Evolutionary conservation across 805 yeast genomes (phyloP).

Genomic region (Wickerhamiella occidentalis): DNA sequence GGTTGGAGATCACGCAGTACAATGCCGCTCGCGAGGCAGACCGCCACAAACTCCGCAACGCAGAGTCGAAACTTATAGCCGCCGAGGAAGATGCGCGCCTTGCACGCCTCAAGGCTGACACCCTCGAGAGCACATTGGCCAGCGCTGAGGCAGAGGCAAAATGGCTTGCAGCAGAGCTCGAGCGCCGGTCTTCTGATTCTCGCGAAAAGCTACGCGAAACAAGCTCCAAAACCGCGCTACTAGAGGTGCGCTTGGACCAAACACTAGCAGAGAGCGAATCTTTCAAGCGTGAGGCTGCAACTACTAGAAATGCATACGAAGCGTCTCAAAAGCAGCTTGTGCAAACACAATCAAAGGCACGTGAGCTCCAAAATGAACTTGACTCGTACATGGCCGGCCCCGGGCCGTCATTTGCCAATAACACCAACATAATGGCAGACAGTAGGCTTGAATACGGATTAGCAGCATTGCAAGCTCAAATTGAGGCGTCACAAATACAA

Average conservation of each 20-base stretch:
- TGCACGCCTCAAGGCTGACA: not conserved
- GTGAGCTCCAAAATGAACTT: not conserved
- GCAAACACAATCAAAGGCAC: not conserved
- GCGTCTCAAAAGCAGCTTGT: not conserved
- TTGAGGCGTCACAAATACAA: not conserved
- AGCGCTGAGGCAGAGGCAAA: conserved; percentile 4
- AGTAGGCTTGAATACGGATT: not conserved
- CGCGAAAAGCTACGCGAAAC: not conserved
- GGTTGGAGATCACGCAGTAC: not conserved
- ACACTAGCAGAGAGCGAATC: not conserved
- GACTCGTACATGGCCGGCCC: not conserved
- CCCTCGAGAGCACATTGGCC: conserved; percentile 2
- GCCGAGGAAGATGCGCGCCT: not conserved
- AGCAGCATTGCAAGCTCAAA: not conserved
- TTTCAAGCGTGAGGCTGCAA: not conserved
- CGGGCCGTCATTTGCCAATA: not conserved
- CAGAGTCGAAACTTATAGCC: not conserved
- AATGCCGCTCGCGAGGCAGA: not conserved
- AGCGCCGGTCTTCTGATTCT: not conserved
- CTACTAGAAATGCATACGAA: not conserved
- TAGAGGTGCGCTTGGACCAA: not conserved
- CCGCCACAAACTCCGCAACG: conserved; percentile 3
- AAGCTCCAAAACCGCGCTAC: not conserved
- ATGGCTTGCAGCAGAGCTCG: conserved; percentile 24
- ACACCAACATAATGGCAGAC: not conserved